Conservation (phyloP, 1,284 basidiomycete genomes). For the Boletus smithii region DNA sequence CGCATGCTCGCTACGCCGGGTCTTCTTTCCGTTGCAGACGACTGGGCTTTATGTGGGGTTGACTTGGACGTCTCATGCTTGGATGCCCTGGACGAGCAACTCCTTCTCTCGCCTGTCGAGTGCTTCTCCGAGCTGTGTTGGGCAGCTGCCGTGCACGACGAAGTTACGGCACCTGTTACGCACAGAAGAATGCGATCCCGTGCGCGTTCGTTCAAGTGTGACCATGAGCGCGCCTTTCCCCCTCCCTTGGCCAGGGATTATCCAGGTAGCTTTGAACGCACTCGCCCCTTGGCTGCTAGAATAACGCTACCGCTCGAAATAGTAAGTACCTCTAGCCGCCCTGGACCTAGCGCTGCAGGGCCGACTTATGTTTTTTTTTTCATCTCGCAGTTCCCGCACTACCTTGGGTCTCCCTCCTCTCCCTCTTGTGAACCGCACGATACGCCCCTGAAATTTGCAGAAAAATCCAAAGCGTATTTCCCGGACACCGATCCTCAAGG, state of each 20-base stretch:
- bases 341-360: too few species aligned
- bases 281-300: constrained; percentile 19
- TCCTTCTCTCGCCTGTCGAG: constrained; percentile 27
- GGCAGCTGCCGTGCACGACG: constrained; percentile 27
- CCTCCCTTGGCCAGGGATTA: constrained; percentile 6
- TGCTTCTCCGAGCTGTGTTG: constrained; percentile 33
- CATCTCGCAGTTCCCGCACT: constrained; percentile 12
- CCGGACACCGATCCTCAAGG: constrained; percentile 21
- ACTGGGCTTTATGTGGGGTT: constrained; percentile 30
- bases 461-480: constrained; percentile 13
- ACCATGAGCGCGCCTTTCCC: not conserved
- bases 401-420: constrained; percentile 3
- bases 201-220: constrained; percentile 21
- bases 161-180: constrained; percentile 1
- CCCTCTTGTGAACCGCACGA: constrained; percentile 5
- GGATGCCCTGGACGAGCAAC: constrained; percentile 29
- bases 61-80: constrained; percentile 29
- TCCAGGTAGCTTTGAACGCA: constrained; percentile 11
- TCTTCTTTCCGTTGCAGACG: constrained; percentile 18
- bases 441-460: constrained; percentile 8
- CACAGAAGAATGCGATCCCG: constrained; percentile 2
- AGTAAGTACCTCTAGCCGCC: too few species aligned
- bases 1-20: constrained; percentile 2
- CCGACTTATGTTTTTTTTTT: not conserved
- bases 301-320: constrained; percentile 17